Base-by-base conservation (phyloP, 306 rosid genomes). In the Boehmeria nivea region DNA sequence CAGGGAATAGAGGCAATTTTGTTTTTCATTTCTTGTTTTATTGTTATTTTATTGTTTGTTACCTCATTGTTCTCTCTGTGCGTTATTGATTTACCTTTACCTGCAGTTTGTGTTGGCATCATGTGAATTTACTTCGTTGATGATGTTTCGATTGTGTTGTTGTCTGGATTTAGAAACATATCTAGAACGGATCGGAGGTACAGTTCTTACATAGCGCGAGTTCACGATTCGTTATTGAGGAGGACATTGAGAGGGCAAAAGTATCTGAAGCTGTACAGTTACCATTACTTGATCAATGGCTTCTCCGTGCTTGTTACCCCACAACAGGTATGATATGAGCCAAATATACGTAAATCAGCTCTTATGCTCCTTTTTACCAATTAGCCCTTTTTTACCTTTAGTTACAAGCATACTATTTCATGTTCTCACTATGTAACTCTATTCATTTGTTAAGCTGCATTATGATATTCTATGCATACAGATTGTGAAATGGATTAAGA, bases 211-310 rank as follows among this genome's bases (percentile, higher is more conserved):
- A 54, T 85, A 67, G 64, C 96, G 19, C 87, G 72, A 65, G 74
- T 70, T 68, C 99, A 93, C 40, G 99, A 93, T 81, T 83, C 99
- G 17, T 70, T 93, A 79, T 72, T 93, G 83, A 78, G 75, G 74
- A 81, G 65, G 77, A 87, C 64, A 43, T 79, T 93, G 62, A 83
- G 66, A 54, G 99, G 99, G 76, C 86, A 83, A 81, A 85, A 78
- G 55, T 93, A 93, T 85, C 68, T 93, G 77, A 93, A 93, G 72
- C 76, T 93, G 61, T 93, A 93, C 67, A 93, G 99, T 76, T 93
- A 93, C 78, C 96, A 83, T 66, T 93, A 82, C 81, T 75, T 87
- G 71, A 85, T 93, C 60, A 87, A 87, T 59, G 99, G 99, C 66
- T 93, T 93, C 24, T 75, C 99, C 13, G 95, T 87, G 72, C 76